Percentiles rank a stretch among this genome's conserved stretches.
phyloP scores from a whole-genome alignment of 2,329 filamentous ascomycete genomes.

The Orbilia blumenaviensis region DNA sequence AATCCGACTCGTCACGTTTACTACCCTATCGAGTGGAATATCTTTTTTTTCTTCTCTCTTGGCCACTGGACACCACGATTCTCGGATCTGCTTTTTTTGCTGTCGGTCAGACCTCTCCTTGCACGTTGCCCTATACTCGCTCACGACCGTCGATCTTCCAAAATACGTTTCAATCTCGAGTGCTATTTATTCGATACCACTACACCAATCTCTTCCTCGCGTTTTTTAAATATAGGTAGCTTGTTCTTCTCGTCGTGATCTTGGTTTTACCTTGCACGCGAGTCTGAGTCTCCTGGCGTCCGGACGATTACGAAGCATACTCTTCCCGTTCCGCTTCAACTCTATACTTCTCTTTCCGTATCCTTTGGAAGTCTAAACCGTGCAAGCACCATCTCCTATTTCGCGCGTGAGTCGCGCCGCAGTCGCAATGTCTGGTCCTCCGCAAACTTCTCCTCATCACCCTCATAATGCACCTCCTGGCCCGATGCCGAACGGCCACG shows the following conservation, averaged over 20 bases:
- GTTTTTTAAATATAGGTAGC: background rate
- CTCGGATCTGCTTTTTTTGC: conserved; percentile 26
- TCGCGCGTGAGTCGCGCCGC: conserved; percentile 77
- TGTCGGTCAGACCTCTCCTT: background rate
- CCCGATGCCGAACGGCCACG: conserved; percentile 67
- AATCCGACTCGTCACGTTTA: conserved; percentile 48
- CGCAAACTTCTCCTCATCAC: conserved; percentile 67
- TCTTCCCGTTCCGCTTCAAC: background rate
- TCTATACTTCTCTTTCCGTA: background rate
- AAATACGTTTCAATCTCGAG: background rate
- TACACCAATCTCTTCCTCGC: conserved; percentile 20
- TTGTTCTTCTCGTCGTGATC: background rate
- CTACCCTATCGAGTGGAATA: background rate
- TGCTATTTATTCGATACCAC: background rate
- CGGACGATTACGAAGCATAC: background rate
- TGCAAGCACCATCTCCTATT: conserved; percentile 31
- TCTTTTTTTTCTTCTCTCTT: background rate
- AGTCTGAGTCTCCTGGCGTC: background rate
- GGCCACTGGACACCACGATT: conserved; percentile 20
- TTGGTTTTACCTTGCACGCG: background rate
- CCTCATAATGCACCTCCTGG: conserved; percentile 74
- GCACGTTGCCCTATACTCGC: background rate
- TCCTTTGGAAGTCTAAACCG: conserved; percentile 22
- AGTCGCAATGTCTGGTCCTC: conserved; percentile 80
- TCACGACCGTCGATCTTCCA: background rate